These are phyloP conservation scores for Cardamine resedifolia DNA, from an alignment of 345 rosid genomes.

Conservation along the genomic window DNA sequence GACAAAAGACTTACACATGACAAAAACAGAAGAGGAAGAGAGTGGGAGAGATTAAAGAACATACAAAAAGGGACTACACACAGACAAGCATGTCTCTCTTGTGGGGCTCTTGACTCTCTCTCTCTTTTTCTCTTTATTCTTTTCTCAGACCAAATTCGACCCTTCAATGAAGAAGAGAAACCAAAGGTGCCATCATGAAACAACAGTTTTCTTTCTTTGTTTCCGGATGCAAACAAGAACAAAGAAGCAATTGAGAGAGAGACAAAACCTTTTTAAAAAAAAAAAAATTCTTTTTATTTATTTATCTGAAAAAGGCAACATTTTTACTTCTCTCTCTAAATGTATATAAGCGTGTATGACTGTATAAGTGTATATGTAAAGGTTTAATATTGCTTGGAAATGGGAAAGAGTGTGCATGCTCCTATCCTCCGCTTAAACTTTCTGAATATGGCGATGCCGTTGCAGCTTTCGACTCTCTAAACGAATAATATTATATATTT, in stretches of 20 bases:
- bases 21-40: conserved; percentile 28
- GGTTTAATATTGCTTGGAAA: conserved; percentile 42
- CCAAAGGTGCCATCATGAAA: conserved; percentile 34
- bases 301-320: conserved; percentile 17
- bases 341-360: conserved; percentile 8
- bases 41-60: conserved; percentile 35
- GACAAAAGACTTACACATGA: conserved; percentile 54
- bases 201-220: conserved; percentile 29
- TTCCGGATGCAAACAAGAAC: conserved; percentile 39
- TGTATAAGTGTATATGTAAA: conserved; percentile 23
- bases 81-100: conserved; percentile 45
- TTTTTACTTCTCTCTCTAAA: conserved; percentile 24
- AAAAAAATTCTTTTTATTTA: not conserved
- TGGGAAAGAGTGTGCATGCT: conserved; percentile 59
- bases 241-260: conserved; percentile 27
- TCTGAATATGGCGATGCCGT: conserved; percentile 65
- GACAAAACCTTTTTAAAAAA: conserved; percentile 11
- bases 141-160: conserved; percentile 51
- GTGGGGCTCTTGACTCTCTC: conserved; percentile 46
- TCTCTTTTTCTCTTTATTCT: conserved; percentile 26
- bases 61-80: conserved; percentile 42
- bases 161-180: conserved; percentile 47
- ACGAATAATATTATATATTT: conserved; percentile 28
- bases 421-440: conserved; percentile 66
- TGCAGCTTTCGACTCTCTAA: conserved; percentile 73